These are phyloP conservation scores for Rhizopus sp. DNA, from an alignment of 371 early-diverging fungal species.

Conservation along the genomic window DNA sequence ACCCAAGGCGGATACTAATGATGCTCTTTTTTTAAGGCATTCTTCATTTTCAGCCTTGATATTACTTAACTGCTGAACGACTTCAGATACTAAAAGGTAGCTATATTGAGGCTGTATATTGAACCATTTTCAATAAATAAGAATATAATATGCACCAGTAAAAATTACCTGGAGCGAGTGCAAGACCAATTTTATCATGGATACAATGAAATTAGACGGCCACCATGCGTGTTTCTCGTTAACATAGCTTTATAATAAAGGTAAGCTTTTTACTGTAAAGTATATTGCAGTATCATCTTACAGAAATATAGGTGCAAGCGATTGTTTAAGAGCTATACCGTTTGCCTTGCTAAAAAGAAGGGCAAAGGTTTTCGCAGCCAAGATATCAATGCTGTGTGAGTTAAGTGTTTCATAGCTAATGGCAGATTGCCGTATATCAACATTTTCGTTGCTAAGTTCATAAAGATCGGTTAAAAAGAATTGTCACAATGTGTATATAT, in stretches of 20 bases:
- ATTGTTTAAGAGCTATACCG: constrained; percentile 47
- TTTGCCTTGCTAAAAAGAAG: constrained; percentile 37
- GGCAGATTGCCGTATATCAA: constrained; percentile 33
- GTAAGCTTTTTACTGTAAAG: not conserved
- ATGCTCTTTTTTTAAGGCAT: constrained; percentile 50
- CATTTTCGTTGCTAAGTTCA: constrained; percentile 8
- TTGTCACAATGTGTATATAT: constrained; percentile 13
- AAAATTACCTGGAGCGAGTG: constrained; percentile 56
- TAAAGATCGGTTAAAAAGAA: not conserved
- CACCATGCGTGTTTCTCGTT: constrained; percentile 63
- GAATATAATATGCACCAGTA: too few relatives aligned
- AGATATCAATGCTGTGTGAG: constrained; percentile 26
- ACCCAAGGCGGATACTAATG: constrained; percentile 59
- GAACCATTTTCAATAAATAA: too few relatives aligned
- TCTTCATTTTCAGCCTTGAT: constrained; percentile 23
- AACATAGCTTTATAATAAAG: constrained; percentile 42
- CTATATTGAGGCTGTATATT: constrained; percentile 62
- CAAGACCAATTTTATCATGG: constrained; percentile 60
- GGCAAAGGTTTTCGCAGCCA: constrained; percentile 39
- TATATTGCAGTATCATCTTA: constrained; percentile 14
- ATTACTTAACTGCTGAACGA: constrained; percentile 62
- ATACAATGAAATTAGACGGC: constrained; percentile 58
- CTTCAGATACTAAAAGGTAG: constrained; percentile 61
- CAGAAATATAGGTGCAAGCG: constrained; percentile 50
- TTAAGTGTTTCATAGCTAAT: constrained; percentile 27